Percentiles rank a stretch among this genome's conserved stretches.
These are phyloP conservation scores for Pittosporum tobira DNA, from an alignment of 129 eudicot species.

Conservation along the genomic window DNA sequence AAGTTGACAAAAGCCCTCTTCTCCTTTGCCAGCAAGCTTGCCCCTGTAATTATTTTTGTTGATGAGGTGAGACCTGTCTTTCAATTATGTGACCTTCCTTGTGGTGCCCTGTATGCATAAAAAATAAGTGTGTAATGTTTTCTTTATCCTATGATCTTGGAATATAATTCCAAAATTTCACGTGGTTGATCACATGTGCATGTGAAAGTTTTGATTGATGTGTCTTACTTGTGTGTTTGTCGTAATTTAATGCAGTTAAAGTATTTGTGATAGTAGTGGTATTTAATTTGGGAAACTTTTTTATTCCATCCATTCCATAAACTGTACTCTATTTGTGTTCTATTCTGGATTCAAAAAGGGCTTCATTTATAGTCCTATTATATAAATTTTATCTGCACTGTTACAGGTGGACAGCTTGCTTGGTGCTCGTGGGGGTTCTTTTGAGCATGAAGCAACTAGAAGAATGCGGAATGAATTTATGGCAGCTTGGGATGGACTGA, in stretches of 20 bases:
- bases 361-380: too few species aligned
- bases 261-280: neutral
- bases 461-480: constrained; percentile 97
- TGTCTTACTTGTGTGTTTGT: neutral
- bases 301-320: too few species aligned
- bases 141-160: neutral
- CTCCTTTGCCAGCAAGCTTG: constrained; percentile 94
- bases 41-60: constrained; percentile 94
- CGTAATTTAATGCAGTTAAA: too few species aligned
- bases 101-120: neutral
- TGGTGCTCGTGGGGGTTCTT: constrained; percentile 97
- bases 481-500: constrained; percentile 99
- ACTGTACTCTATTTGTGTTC: too few species aligned
- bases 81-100: neutral
- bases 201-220: neutral
- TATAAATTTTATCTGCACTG: neutral
- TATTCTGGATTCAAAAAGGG: too few species aligned
- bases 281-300: too few species aligned
- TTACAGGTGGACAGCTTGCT: constrained; percentile 92
- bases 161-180: neutral
- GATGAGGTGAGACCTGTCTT: constrained; percentile 65
- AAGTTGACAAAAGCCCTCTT: constrained; percentile 93
- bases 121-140: too few species aligned
- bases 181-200: constrained; percentile 1
- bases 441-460: constrained; percentile 98